A percentile compares a stretch with the other conserved stretches of the same genome.
phyloP scores from a whole-genome alignment of 441 rosid species.

The Biscutella laevigata region DNA sequence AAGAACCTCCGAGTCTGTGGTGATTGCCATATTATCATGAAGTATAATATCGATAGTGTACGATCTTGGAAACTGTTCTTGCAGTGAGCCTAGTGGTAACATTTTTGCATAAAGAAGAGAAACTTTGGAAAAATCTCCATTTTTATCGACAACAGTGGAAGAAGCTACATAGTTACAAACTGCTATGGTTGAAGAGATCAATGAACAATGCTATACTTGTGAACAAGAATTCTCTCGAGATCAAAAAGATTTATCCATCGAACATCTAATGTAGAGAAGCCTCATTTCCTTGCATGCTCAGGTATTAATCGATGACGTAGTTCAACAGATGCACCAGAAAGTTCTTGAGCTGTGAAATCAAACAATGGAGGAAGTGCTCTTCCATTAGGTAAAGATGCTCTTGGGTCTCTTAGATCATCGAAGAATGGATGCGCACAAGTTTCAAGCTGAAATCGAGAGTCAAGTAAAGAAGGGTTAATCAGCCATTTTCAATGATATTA shows the following conservation, averaged over 20 bases:
- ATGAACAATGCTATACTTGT: slow-evolving; percentile 16
- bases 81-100: slow-evolving; percentile 83
- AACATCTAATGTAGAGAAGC: slow-evolving; percentile 10
- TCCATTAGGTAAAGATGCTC: slow-evolving; percentile 60
- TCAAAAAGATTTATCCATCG: not conserved
- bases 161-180: slow-evolving; percentile 29
- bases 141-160: slow-evolving; percentile 25
- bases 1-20: slow-evolving; percentile 84
- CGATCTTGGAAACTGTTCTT: slow-evolving; percentile 76
- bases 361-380: slow-evolving; percentile 66
- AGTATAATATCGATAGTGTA: slow-evolving; percentile 52
- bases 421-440: slow-evolving; percentile 81
- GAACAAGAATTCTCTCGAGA: slow-evolving; percentile 7
- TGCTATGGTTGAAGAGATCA: slow-evolving; percentile 21
- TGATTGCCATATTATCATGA: slow-evolving; percentile 72
- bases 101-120: slow-evolving; percentile 11
- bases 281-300: slow-evolving; percentile 35
- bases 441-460: slow-evolving; percentile 45
- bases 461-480: not conserved
- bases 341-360: slow-evolving; percentile 68
- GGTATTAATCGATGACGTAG: slow-evolving; percentile 60
- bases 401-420: slow-evolving; percentile 59
- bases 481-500: slow-evolving; percentile 3
- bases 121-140: slow-evolving; percentile 25
- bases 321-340: slow-evolving; percentile 70